phyloP scores from a whole-genome alignment of 164 flowering plant genomes.

The Berberis thunbergii region DNA sequence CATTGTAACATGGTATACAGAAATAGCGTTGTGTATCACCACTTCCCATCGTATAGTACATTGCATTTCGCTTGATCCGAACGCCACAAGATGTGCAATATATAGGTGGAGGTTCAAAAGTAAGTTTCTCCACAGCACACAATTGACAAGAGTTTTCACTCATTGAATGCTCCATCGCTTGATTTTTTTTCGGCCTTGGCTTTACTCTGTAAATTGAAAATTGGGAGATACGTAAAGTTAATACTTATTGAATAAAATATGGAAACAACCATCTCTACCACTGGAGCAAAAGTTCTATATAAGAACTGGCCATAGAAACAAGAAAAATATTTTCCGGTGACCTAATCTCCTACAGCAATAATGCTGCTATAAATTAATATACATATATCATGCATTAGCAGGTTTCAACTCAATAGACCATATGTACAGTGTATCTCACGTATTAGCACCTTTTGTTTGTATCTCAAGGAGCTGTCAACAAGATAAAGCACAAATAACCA shows the following conservation, averaged over 20 bases:
- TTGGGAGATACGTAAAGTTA: constrained; percentile 2
- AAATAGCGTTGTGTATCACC: constrained; percentile 90
- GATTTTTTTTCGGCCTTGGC: constrained; percentile 97
- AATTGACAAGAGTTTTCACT: constrained; percentile 96
- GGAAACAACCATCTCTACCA: too few species aligned
- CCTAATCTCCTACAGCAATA: too few species aligned
- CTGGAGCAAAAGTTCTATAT: too few species aligned
- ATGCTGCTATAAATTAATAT: too few species aligned
- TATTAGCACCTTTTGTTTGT: too few species aligned
- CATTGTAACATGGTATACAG: constrained; percentile 93
- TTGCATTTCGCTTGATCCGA: constrained; percentile 88
- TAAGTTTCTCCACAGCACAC: constrained; percentile 97
- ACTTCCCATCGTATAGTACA: constrained; percentile 73
- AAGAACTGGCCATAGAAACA: too few species aligned
- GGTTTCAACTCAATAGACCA: too few species aligned
- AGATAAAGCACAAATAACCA: too few species aligned
- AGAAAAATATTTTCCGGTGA: too few species aligned
- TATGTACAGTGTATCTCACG: too few species aligned
- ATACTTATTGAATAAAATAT: not conserved
- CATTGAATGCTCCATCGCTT: constrained; percentile 89
- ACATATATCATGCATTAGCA: too few species aligned
- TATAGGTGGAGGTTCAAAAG: constrained; percentile 96
- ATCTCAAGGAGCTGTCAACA: too few species aligned
- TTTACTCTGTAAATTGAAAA: constrained; percentile 54
- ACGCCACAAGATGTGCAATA: constrained; percentile 90